These are phyloP conservation scores for Quercus phellos DNA, from an alignment of 331 rosid species.

Conservation along the genomic window DNA sequence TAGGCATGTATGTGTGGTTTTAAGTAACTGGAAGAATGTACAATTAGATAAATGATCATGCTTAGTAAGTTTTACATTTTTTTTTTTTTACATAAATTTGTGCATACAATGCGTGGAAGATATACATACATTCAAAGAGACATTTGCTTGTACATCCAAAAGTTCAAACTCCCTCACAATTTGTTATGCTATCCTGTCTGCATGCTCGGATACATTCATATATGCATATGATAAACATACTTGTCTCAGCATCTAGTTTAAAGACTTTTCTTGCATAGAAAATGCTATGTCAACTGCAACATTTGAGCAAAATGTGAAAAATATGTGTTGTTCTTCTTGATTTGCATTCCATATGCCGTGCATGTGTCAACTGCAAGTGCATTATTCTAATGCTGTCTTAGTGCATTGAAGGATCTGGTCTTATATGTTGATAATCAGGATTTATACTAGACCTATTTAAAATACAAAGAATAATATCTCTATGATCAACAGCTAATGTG, in stretches of 20 bases:
- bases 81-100: background rate
- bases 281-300: conserved; percentile 6
- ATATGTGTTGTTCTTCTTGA: conserved; percentile 39
- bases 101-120: background rate
- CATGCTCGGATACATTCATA: background rate
- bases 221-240: background rate
- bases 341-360: conserved; percentile 28
- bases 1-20: conserved; percentile 23
- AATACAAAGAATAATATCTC: conserved; percentile 23
- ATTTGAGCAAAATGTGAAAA: conserved; percentile 28
- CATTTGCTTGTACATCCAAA: background rate
- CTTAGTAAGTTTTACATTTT: background rate
- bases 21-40: background rate
- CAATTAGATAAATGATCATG: background rate
- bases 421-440: conserved; percentile 11
- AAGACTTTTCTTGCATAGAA: background rate
- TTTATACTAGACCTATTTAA: conserved; percentile 24
- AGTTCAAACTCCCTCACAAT: background rate
- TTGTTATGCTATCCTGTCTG: background rate
- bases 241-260: background rate
- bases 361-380: conserved; percentile 40
- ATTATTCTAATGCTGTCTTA: conserved; percentile 36
- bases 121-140: background rate
- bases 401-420: conserved; percentile 15
- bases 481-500: conserved; percentile 32